A percentile compares a stretch with the other conserved stretches of the same genome.
Conservation (phyloP, 129 eudicot species). For the Helianthus tuberosus region DNA sequence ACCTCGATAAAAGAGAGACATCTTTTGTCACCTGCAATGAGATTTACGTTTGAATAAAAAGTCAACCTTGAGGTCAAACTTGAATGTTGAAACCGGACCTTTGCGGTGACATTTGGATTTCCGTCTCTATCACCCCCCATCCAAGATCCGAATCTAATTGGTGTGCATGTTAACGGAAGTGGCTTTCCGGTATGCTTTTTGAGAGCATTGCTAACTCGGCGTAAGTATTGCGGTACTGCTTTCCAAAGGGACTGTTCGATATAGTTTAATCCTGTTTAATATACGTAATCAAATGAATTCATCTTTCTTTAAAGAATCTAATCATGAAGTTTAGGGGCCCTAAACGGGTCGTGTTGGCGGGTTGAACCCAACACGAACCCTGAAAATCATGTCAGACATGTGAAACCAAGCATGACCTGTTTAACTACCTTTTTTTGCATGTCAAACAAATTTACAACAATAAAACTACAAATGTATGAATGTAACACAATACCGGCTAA, state of each 20-base stretch:
- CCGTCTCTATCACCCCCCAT: constrained; percentile 99
- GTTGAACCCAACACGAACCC: no score
- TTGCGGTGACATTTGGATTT: constrained; percentile 97
- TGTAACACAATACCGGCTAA: no score
- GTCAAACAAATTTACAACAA: no score
- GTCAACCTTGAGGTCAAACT: background rate
- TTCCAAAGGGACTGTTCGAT: constrained; percentile 98
- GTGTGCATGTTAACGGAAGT: constrained; percentile 94
- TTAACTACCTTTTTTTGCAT: no score
- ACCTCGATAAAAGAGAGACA: constrained; percentile 88
- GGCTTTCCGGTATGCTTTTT: constrained; percentile 97
- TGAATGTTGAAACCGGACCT: constrained; percentile 43
- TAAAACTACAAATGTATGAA: no score
- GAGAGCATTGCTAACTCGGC: constrained; percentile 94
- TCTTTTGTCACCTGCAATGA: constrained; percentile 81
- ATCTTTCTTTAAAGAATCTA: constrained; percentile 4
- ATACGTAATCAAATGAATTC: constrained; percentile 18
- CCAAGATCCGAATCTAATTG: constrained; percentile 95
- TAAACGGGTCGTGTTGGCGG: no score
- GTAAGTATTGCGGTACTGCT: constrained; percentile 91
- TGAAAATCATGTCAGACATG: no score
- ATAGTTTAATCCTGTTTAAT: constrained; percentile 65
- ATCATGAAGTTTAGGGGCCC: background rate
- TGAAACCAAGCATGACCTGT: no score
- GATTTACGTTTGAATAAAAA: background rate